phyloP scores from a whole-genome alignment of 73 alveolate genomes.

The Symbiodinium pilosum region DNA sequence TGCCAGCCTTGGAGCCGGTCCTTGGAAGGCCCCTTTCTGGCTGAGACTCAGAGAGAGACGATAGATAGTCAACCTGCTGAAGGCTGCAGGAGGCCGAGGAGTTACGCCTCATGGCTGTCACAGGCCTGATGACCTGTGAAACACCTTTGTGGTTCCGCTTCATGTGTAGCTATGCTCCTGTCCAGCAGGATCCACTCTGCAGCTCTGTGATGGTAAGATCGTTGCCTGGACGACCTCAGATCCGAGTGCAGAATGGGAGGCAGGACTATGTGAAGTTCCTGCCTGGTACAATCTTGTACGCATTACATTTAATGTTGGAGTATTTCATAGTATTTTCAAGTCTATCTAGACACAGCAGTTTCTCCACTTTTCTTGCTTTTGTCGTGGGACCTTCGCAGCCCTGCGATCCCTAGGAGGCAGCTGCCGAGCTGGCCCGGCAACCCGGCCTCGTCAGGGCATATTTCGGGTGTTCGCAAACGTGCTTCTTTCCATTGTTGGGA shows the following conservation, averaged over 20 bases:
- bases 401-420: too few relatives aligned
- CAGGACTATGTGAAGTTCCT: too few relatives aligned
- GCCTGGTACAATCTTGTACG: too few relatives aligned
- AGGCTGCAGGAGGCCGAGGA: slow-evolving; percentile 26
- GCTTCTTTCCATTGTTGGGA: not conserved
- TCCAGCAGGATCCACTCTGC: slow-evolving; percentile 39
- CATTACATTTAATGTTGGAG: too few relatives aligned
- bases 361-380: too few relatives aligned
- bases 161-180: not conserved
- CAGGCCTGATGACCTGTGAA: not conserved
- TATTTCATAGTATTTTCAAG: too few relatives aligned
- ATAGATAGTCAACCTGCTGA: not conserved
- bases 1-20: not conserved
- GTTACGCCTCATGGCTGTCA: slow-evolving; percentile 59
- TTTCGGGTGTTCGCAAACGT: slow-evolving; percentile 26
- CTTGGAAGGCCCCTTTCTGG: not conserved
- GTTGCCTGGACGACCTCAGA: slow-evolving; percentile 32
- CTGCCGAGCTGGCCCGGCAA: not conserved
- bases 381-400: too few relatives aligned
- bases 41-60: too few relatives aligned
- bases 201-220: not conserved
- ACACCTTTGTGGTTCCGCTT: too few relatives aligned
- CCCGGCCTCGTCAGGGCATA: too few relatives aligned
- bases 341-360: too few relatives aligned
- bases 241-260: slow-evolving; percentile 40